Conservation (phyloP, 1,139 yeast species). For the Entelexis sorbosivorans region DNA sequence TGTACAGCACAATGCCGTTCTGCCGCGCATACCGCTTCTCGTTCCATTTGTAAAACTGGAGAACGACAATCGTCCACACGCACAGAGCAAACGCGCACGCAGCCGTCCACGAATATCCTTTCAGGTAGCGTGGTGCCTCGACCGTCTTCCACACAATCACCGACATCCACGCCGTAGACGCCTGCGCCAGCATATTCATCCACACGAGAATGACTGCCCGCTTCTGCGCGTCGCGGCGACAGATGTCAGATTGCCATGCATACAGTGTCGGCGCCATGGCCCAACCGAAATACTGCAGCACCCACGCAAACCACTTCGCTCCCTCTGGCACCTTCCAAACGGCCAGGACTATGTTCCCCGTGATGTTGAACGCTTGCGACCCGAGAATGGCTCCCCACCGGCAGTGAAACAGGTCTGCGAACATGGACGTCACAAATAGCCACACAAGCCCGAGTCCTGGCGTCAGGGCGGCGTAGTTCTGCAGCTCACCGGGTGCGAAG, state of each 20-base stretch:
- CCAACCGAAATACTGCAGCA: constrained; percentile 38
- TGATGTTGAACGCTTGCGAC: constrained; percentile 41
- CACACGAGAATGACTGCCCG: constrained; percentile 34
- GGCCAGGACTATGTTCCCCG: constrained; percentile 38
- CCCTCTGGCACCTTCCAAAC: constrained; percentile 39
- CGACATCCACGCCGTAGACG: constrained; percentile 37
- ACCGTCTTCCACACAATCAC: constrained; percentile 40
- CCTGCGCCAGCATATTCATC: constrained; percentile 35
- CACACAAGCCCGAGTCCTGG: constrained; percentile 41
- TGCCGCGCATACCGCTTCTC: constrained; percentile 16
- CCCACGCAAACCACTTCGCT: constrained; percentile 41
- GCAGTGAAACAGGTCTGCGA: constrained; percentile 43
- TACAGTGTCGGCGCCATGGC: constrained; percentile 37
- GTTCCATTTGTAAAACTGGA: constrained; percentile 14
- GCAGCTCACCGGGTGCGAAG: constrained; percentile 35
- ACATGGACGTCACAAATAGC: constrained; percentile 37
- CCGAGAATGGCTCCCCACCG: constrained; percentile 48
- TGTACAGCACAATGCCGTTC: constrained; percentile 18
- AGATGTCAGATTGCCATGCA: constrained; percentile 35
- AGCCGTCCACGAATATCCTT: constrained; percentile 37
- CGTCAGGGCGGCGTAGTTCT: constrained; percentile 27
- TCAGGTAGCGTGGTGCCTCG: constrained; percentile 42
- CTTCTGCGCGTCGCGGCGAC: constrained; percentile 33
- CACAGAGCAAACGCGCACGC: constrained; percentile 16
- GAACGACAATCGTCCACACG: constrained; percentile 10